Conservation (phyloP, 208 protist species). For the Leishmania gerbilli region DNA sequence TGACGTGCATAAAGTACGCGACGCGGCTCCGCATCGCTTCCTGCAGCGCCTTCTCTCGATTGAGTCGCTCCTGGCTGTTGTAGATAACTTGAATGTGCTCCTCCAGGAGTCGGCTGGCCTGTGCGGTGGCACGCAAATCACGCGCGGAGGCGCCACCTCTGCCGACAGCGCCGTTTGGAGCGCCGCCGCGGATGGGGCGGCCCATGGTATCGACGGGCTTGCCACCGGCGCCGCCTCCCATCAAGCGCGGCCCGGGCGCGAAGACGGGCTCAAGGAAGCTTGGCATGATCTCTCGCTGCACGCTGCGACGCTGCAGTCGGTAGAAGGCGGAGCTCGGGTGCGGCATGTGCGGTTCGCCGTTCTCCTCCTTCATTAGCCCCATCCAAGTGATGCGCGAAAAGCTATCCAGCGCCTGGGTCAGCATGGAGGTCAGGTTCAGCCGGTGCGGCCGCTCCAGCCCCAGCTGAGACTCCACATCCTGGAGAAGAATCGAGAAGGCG, state of each 20-base stretch:
- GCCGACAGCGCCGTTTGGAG: neutral
- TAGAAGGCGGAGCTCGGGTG: constrained; percentile 56
- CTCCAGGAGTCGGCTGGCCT: constrained; percentile 56
- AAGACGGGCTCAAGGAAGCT: constrained; percentile 82
- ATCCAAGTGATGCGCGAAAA: constrained; percentile 91
- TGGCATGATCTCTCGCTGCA: constrained; percentile 81
- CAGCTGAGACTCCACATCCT: constrained; percentile 88
- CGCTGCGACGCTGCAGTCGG: constrained; percentile 66
- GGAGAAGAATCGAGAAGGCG: constrained; percentile 77
- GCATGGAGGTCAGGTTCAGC: constrained; percentile 61
- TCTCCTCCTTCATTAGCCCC: constrained; percentile 80
- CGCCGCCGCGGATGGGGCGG: constrained; percentile 1
- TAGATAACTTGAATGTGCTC: constrained; percentile 81
- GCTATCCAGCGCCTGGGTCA: constrained; percentile 72
- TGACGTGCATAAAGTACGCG: constrained; percentile 75
- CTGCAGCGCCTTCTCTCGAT: constrained; percentile 57
- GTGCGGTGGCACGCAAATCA: constrained; percentile 7
- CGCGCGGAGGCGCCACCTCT: neutral
- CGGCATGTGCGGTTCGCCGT: constrained; percentile 59
- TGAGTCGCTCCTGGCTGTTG: constrained; percentile 68
- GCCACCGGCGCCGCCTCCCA: constrained; percentile 9
- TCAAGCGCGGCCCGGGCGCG: constrained; percentile 32
- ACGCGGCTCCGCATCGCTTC: constrained; percentile 43
- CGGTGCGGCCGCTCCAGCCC: constrained; percentile 55
- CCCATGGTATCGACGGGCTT: constrained; percentile 10